Evolutionary conservation across 2,329 filamentous ascomycete species (phyloP).

Genomic region (Knoxdaviesia capensis): DNA sequence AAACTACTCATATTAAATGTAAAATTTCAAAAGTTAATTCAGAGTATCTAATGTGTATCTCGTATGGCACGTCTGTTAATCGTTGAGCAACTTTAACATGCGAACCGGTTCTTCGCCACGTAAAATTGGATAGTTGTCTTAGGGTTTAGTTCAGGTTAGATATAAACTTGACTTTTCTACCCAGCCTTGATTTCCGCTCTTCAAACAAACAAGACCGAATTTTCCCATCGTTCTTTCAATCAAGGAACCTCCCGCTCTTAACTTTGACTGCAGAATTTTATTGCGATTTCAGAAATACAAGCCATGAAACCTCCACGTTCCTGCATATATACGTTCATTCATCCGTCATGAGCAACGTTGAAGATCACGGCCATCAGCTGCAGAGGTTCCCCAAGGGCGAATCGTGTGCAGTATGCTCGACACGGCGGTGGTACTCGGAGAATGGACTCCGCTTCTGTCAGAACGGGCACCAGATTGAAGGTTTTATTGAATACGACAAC

Average conservation of each 20-base stretch:
- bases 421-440: constrained; percentile 50
- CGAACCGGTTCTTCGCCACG: too few species aligned
- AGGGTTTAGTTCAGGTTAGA: too few species aligned
- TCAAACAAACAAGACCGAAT: too few species aligned
- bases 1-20: too few species aligned
- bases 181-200: too few species aligned
- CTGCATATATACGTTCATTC: neutral
- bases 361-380: constrained; percentile 18
- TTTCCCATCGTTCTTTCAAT: neutral
- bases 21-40: too few species aligned
- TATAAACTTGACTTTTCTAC: too few species aligned
- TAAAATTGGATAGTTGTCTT: too few species aligned
- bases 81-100: too few species aligned
- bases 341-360: constrained; percentile 12
- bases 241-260: constrained; percentile 1
- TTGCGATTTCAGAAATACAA: neutral
- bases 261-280: neutral
- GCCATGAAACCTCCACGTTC: too few species aligned
- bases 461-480: constrained; percentile 62
- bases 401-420: constrained; percentile 45
- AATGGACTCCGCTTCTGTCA: constrained; percentile 63
- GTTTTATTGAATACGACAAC: constrained; percentile 38
- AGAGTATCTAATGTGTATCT: too few species aligned
- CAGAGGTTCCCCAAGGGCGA: constrained; percentile 31
- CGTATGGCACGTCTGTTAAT: too few species aligned